phyloP scores from a whole-genome alignment of 306 rosid species.

The Cercis canadensis region DNA sequence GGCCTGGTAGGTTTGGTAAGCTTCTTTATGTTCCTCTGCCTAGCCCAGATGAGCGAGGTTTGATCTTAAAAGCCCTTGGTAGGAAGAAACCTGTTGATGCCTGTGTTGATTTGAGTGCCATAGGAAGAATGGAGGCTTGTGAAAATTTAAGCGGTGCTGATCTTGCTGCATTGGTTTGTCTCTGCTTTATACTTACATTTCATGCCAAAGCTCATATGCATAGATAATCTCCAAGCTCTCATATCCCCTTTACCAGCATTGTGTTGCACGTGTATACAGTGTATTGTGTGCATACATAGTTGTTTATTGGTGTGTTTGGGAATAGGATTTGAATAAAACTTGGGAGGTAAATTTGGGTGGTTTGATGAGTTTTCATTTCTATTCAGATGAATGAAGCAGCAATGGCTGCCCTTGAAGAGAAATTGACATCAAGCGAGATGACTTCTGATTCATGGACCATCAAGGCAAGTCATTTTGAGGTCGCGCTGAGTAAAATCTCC shows the following conservation, averaged over 20 bases:
- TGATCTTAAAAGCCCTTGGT: constrained; percentile 73
- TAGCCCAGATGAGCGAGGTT: constrained; percentile 56
- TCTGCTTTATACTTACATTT: not conserved
- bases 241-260: not conserved
- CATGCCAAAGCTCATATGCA: not conserved
- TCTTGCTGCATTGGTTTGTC: constrained; percentile 73
- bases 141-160: constrained; percentile 88
- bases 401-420: constrained; percentile 69
- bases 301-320: not conserved
- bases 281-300: not conserved
- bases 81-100: constrained; percentile 65
- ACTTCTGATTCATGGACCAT: too few relatives aligned
- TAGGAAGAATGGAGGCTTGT: constrained; percentile 68
- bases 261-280: too few relatives aligned
- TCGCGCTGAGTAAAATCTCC: too few relatives aligned
- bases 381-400: constrained; percentile 75
- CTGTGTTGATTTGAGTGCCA: constrained; percentile 58
- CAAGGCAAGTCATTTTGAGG: too few relatives aligned
- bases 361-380: constrained; percentile 25
- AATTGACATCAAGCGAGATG: constrained; percentile 30
- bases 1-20: constrained; percentile 89
- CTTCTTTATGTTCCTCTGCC: constrained; percentile 80
- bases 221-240: not conserved
- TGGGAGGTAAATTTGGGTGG: not conserved
- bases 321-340: not conserved